These are phyloP conservation scores for Populus pruinosa DNA, from an alignment of 345 rosid species.

Conservation along the genomic window DNA sequence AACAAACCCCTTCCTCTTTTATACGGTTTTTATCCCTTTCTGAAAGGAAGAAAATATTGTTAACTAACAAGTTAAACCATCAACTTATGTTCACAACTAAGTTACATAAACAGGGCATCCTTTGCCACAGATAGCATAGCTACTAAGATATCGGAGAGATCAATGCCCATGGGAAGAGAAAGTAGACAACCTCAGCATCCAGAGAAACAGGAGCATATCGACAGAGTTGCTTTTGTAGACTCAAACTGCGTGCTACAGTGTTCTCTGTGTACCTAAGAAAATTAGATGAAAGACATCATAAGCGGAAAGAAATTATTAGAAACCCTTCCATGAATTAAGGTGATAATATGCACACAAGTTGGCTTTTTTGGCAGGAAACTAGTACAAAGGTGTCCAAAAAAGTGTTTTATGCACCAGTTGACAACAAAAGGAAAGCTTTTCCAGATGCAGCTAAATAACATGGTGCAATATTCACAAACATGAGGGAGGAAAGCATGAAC, in stretches of 20 bases:
- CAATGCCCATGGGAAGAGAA: slow-evolving; percentile 4
- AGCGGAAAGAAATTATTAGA: neutral
- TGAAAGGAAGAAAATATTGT: too few relatives aligned
- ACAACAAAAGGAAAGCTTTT: neutral
- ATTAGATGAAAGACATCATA: slow-evolving; percentile 21
- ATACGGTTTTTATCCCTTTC: too few relatives aligned
- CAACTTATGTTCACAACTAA: too few relatives aligned
- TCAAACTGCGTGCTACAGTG: slow-evolving; percentile 43
- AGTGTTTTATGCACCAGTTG: neutral
- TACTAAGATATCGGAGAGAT: neutral
- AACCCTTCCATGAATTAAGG: neutral
- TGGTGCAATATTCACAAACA: neutral
- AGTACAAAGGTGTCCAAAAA: neutral
- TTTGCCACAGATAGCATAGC: neutral
- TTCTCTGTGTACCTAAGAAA: slow-evolving; percentile 63
- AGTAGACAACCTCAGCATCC: slow-evolving; percentile 53
- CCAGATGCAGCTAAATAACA: neutral
- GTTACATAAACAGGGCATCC: neutral
- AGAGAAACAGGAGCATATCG: slow-evolving; percentile 79
- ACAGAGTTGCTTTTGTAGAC: slow-evolving; percentile 66
- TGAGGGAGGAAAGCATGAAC: neutral
- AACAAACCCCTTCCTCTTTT: too few relatives aligned
- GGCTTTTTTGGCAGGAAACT: neutral
- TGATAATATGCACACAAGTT: neutral
- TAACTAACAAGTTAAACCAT: too few relatives aligned